phyloP scores from a whole-genome alignment of 2,329 filamentous ascomycete species.

The Beauveria scarabaeidicola region DNA sequence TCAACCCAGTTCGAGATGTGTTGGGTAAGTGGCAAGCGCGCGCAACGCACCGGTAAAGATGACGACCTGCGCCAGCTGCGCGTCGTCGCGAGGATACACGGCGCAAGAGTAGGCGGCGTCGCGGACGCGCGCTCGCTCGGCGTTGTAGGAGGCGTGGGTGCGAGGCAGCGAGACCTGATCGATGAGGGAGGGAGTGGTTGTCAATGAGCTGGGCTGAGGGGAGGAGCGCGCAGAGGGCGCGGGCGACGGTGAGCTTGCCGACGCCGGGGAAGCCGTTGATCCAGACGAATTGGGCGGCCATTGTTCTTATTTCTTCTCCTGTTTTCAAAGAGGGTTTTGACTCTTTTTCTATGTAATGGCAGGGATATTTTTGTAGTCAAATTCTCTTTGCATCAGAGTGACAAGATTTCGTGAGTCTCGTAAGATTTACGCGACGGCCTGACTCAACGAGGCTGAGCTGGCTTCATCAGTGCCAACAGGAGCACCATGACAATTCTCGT shows the following conservation, averaged over 20 bases:
- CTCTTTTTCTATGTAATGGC: too few species aligned
- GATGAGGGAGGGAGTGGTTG: conserved; percentile 23
- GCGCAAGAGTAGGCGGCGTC: conserved; percentile 7
- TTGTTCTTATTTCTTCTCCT: neutral
- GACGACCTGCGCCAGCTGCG: conserved; percentile 13
- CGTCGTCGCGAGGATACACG: conserved; percentile 10
- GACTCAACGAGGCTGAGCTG: too few species aligned
- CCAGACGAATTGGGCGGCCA: conserved; percentile 18
- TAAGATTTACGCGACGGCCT: too few species aligned
- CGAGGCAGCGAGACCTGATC: conserved; percentile 16
- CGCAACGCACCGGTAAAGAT: conserved; percentile 22
- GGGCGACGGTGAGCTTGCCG: conserved; percentile 24
- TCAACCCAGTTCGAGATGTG: neutral
- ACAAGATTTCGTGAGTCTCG: too few species aligned
- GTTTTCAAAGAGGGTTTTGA: neutral
- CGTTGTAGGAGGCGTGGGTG: conserved; percentile 17
- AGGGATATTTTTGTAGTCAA: too few species aligned
- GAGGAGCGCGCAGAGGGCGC: conserved; percentile 20
- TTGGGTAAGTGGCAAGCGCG: neutral
- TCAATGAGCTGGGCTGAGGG: conserved; percentile 19
- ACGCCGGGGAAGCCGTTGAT: conserved; percentile 26
- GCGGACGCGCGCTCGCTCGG: conserved; percentile 12
- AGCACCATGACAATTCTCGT: too few species aligned
- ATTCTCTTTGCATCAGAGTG: too few species aligned
- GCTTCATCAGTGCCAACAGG: too few species aligned